Base-by-base conservation (phyloP, 2,329 filamentous ascomycete species). In the Incumbomyces lentus region DNA sequence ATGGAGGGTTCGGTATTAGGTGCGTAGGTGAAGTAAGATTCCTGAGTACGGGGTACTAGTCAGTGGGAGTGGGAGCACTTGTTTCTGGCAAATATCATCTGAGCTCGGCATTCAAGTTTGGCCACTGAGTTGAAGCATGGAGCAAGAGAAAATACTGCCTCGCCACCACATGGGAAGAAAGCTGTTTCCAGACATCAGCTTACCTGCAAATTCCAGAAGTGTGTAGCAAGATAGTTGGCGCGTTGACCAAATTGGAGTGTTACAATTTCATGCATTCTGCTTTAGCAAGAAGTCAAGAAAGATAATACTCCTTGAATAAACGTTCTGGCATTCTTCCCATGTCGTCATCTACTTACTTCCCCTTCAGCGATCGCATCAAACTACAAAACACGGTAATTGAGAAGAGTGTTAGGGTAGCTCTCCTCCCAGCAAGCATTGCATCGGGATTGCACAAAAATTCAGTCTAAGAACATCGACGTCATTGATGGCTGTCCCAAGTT, bases 131-230 rank as follows among this genome's bases (percentile, higher is more conserved):
- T 22, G 17, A 26, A 13, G 22, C 6, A 22, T 31, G 42, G 30
- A 19, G 40, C 14, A 26, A 26, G 4, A 4, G 22, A 26, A 26
- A 26, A 6, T 35, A 6, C 6, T 12, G 17, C 16, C 16, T 38
- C 16, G 35, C 22, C 22, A 6, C 6, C 18, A n/a, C 6, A 4
- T 14, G 22, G 2, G 14, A 10, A 14, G 22, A 18, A 16, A 12
- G 35, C 35, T n/a, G 16, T 16, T 18, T n/a, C 35, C 17, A 16
- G 35, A 12, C 35, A n/a, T 38, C 16, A 18, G 8, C 55, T 33
- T 64, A 86, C 86, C 72, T 95, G 90, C 5, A 85, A 74, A 59
- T 98, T 98, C 92, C 92, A 98, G 65, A 95, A 98, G 69, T 98
- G 92, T 0, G 89, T 93, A 26, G 84, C 89, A 17, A 93, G 70